Base-by-base conservation (phyloP, 2,329 filamentous ascomycete genomes). In the Mollisia scopiformis region DNA sequence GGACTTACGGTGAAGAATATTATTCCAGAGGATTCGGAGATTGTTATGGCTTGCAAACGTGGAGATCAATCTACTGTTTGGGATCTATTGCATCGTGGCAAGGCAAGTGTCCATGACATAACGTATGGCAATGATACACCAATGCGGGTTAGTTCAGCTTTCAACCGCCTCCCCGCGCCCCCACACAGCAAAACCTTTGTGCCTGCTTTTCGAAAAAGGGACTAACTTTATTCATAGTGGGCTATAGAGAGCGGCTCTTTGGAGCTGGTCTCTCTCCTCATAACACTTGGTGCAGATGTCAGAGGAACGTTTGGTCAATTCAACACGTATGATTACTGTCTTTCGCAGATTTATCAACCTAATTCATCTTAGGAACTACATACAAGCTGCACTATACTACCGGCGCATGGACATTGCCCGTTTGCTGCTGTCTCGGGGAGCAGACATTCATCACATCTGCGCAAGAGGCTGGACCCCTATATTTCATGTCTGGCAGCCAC, bases 21-120 rank as follows among this genome's bases (percentile, higher is more conserved):
- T 7, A 19, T 43, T n/a, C 39, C 39, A 43, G 56, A 57, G 16
- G 41, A 57, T 33, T 64, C 58, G 5, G 6, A 14, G 3, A 57
- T 64, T 8, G 59, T 64, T 33, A 51, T 5, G 7, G 56, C 59
- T 31, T 62, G 52, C n/a, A 41, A 41, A 39, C 50, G 16, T 2
- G 62, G 62, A 3, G 54, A 64, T 25, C 21, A 43, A 13, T 11
- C 19, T 1, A 10, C n/a, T 21, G 56, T 62, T 5, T 39, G 39
- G 41, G n/a, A 46, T 3, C 53, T 64, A 5, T 57, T 61, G 14
- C 28, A 41, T 27, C 19, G n/a, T 10, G 23, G 59, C 2, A 37
- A 47, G 23, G 62, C 62, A 23, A 62, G 59, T 30, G n/a, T 51
- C 8, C 47, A 61, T 31, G 59, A 64, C 28, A 53, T 61, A 16